Base-by-base conservation (phyloP, 805 yeast genomes). In the Nakazawaea holstii region DNA sequence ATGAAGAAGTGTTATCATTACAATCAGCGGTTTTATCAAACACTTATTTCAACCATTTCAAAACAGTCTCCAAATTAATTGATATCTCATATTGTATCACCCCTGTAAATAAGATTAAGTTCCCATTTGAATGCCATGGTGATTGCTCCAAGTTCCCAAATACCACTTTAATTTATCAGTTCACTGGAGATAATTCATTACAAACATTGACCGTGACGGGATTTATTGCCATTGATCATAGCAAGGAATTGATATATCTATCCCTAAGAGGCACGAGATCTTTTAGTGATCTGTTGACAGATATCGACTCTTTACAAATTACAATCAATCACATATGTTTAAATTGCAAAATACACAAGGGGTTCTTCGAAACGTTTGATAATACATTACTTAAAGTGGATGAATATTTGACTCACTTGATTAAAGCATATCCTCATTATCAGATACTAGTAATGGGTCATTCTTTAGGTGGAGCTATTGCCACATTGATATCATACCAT, bases 251-350 rank as follows among this genome's bases (percentile, higher is more conserved):
- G 0, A 51, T 72, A 5, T 56, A 64, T 10, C 52, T 72, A 0
- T 62, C 74, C 0, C 57, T 72, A 15, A 55, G 77, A 42, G 77
- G 77, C 1, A 72, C 76, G 2, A 53, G 70, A n/a, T 70, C 75
- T 0, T 43, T 70, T 7, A 56, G 57, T 26, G 76, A 72, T 51
- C 60, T 72, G 4, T 59, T 64, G 20, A 55, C 74, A 0, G 76
- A 72, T 52, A 49, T 71, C 32, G 63, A 65, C 39, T 64, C 70
- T 8, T 68, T 63, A 37, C 69, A 67, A 67, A 57, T 58, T 3
- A 32, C 52, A 0, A 69, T 66, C 52, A 40, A 53, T 7, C 64
- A 62, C 43, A 35, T 55, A 8, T 60, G 65, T 39, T 46, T 62
- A 0, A 49, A 49, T 10, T 72, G 77, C 52, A 62, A 54, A 48